Base-by-base conservation (phyloP, 148 eudicot genomes). In the Camellia sinensis region DNA sequence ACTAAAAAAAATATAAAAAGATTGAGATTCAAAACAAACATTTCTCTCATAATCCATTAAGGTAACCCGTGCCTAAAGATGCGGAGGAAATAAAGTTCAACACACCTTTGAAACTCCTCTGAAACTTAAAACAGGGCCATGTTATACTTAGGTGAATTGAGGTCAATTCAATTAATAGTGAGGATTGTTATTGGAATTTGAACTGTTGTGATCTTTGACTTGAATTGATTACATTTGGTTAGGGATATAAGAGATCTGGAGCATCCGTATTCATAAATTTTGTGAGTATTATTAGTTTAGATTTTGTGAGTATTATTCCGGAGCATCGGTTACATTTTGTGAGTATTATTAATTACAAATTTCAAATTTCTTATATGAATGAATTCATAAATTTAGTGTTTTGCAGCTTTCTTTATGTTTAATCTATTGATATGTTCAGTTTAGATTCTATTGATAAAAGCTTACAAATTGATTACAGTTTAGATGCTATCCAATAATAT, bases 161-260 rank as follows among this genome's bases (percentile, higher is more conserved):
- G 41, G 41, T 19, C 63, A 8, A 60, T 10, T 19, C 15, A 13
- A 73, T 21, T 71, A 22, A 17, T 7, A 50, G 53, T 56, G 43
- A 41, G 67, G 48, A 53, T 37, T 71, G 18, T 53, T 3, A 52
- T 67, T n/a, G 37, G 68, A 54, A 3, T 29, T 53, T 60, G 14
- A 13, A 45, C 6, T 56, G 5, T 46, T 78, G 88, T 76, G 82
- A 80, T 89, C 93, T 73, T 93, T 93, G 91, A 92, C 94, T 85
- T 22, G 76, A 57, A 84, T 63, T 22, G 83, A 77, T 53, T 79
- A 94, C 87, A 94, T 82, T 83, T 81, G 80, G 93, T 94, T 77
- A 86, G 90, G 82, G 98, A 94, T 85, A 94, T 92, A 77, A 85
- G 93, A 70, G 98, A 94, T 94, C 97, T 93, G 63, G 97, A 94